Base-by-base conservation (phyloP, 768 basidiomycete species). In the Termitomyces sp. region DNA sequence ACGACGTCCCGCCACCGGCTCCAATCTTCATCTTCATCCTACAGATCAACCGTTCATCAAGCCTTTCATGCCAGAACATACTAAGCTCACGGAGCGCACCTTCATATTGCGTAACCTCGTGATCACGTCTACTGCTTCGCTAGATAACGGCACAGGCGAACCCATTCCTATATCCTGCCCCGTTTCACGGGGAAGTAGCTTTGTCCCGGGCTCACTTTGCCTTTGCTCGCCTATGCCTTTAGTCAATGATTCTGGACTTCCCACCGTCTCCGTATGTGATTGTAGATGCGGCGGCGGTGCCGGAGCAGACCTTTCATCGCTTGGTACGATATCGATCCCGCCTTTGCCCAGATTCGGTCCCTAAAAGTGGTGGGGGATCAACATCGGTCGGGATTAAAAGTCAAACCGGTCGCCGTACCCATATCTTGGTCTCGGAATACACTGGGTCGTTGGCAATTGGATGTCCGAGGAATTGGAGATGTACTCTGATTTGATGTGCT, bases 401-500 rank as follows among this genome's bases (percentile, higher is more conserved):
- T 34, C n/a, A n/a, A 50, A 53, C 37, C 17, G 14, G 51, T 29
- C 9, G 17, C 66, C 70, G 45, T 66, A 86, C 91, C 91, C 91
- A 93, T 56, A 92, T 91, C 45, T 81, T 82, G 38, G 79, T 77
- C 61, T 91, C 89, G 17, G 90, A 89, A 73, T 99, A 99, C 3
- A 98, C 83, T 2, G 95, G 92, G 66, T 98, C 97, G 70, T 99
- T 98, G 11, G 93, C 92, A 64, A 99, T 94, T 0, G 97, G 90
- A 70, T 92, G 79, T 1, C 96, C 97, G 60, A 99, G 84, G 73
- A 83, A 98, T 74, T 98, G 97, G 3, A 99, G 83, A 70, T 99
- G 97, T 3, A 99, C 96, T 54, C 97, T 85, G 60, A 98, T 92
- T 74, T 99, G 97, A 75, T 99, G 97, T 0, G 97, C 95, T 97